Conservation (phyloP, 2,329 filamentous ascomycete genomes). For the Calonectria pteridis region DNA sequence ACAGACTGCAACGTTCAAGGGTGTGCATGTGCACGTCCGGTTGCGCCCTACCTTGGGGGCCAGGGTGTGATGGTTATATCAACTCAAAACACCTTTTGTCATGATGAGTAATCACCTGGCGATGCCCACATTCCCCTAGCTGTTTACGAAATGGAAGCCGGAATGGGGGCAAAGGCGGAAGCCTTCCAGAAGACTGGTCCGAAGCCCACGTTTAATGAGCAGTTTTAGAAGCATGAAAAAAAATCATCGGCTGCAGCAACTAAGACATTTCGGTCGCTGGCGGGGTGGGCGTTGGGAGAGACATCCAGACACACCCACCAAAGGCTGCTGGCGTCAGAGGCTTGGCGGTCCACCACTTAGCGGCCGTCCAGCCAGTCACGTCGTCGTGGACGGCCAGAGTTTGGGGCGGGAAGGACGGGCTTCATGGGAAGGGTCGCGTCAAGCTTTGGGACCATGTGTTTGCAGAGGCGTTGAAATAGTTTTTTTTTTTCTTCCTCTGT, state of each 20-base stretch:
- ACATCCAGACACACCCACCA: neutral
- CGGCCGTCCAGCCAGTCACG: conserved; percentile 1
- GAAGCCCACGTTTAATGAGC: conserved; percentile 4
- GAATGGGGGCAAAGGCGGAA: neutral
- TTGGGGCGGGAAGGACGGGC: neutral
- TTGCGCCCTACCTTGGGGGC: neutral
- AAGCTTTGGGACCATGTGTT: neutral
- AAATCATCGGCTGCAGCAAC: neutral
- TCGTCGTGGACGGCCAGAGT: neutral
- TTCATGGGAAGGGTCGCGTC: neutral
- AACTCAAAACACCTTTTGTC: neutral
- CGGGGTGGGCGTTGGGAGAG: neutral
- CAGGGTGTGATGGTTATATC: neutral
- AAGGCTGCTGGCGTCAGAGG: conserved; percentile 8
- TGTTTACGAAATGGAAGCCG: neutral
- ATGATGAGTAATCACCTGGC: neutral
- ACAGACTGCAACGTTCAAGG: neutral
- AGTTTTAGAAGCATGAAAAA: neutral
- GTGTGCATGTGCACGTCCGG: conserved; percentile 7
- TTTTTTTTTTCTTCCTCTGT: neutral
- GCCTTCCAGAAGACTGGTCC: neutral
- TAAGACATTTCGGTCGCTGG: neutral
- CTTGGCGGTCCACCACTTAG: neutral
- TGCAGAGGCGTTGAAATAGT: conserved; percentile 2
- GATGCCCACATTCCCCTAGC: neutral